phyloP scores from a whole-genome alignment of 148 eudicot species.

The Rhododendron kiyosumense region DNA sequence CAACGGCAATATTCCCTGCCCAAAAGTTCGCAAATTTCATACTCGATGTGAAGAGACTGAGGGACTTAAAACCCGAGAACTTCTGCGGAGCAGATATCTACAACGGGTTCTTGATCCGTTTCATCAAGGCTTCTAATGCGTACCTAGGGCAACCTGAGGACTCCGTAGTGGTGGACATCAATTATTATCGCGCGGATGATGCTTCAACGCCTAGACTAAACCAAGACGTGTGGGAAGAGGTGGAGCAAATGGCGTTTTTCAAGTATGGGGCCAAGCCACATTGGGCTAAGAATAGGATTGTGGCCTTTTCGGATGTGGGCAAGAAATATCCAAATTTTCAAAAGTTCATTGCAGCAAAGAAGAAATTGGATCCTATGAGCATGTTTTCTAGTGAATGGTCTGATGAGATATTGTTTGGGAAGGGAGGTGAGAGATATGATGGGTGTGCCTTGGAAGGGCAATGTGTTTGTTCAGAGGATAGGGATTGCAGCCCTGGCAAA shows the following conservation, averaged over 20 bases:
- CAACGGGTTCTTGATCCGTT: slow-evolving; percentile 67
- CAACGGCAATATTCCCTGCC: slow-evolving; percentile 58
- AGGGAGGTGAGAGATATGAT: slow-evolving; percentile 19
- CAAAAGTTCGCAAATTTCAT: slow-evolving; percentile 43
- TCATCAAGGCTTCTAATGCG: slow-evolving; percentile 49
- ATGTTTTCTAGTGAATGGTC: slow-evolving; percentile 78
- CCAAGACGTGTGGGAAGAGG: slow-evolving; percentile 61
- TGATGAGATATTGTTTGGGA: slow-evolving; percentile 53
- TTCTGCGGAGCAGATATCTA: slow-evolving; percentile 66
- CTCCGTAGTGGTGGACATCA: slow-evolving; percentile 58
- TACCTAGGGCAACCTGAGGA: slow-evolving; percentile 58
- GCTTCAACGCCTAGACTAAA: slow-evolving; percentile 48
- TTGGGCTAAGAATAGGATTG: slow-evolving; percentile 74
- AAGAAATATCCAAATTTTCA: slow-evolving; percentile 43
- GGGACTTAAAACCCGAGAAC: slow-evolving; percentile 42
- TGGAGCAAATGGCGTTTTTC: slow-evolving; percentile 80
- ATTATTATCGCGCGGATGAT: slow-evolving; percentile 63
- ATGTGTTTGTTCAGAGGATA: slow-evolving; percentile 70
- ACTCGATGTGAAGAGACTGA: slow-evolving; percentile 48
- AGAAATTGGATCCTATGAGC: slow-evolving; percentile 38
- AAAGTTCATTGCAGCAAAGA: slow-evolving; percentile 49
- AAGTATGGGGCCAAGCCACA: slow-evolving; percentile 79
- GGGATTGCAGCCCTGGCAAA: slow-evolving; percentile 67
- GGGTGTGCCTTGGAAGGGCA: slow-evolving; percentile 83
- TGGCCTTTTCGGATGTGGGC: slow-evolving; percentile 45